phyloP scores from a whole-genome alignment of 192 early-diverging fungal genomes.

The Irineochytrium annulatum region DNA sequence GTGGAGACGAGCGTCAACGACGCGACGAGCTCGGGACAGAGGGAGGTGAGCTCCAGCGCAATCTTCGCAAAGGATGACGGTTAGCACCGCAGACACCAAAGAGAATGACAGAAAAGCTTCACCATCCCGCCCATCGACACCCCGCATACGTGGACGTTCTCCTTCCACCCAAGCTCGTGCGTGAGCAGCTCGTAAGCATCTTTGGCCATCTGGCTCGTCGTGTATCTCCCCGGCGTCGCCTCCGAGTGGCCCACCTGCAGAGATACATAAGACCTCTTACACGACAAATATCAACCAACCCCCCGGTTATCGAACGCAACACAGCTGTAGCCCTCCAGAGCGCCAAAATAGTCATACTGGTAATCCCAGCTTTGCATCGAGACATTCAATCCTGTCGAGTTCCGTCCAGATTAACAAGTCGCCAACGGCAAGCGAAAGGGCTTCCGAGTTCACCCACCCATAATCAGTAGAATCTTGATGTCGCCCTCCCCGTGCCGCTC shows the following conservation, averaged over 20 bases:
- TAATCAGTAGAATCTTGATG: conserved; percentile 66
- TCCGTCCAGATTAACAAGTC: conserved; percentile 30
- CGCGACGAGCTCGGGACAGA: conserved; percentile 53
- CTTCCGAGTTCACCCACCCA: conserved; percentile 47
- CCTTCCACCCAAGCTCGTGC: conserved; percentile 70
- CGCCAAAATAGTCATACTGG: conserved; percentile 64
- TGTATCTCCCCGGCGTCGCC: conserved; percentile 39
- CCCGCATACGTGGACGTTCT: conserved; percentile 70
- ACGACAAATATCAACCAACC: too few species aligned
- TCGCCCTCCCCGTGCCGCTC: conserved; percentile 71
- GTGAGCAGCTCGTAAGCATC: conserved; percentile 68
- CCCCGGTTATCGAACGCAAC: conserved; percentile 87
- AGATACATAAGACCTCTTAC: too few species aligned
- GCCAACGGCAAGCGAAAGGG: neutral
- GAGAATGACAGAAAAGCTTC: neutral
- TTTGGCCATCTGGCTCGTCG: conserved; percentile 72
- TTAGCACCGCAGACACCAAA: neutral
- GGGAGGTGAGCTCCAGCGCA: conserved; percentile 61
- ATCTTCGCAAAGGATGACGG: conserved; percentile 55
- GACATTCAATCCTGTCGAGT: conserved; percentile 16
- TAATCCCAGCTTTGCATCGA: conserved; percentile 41
- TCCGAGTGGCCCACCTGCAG: conserved; percentile 63
- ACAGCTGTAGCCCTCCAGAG: conserved; percentile 61
- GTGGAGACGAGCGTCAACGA: conserved; percentile 59
- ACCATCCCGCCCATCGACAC: conserved; percentile 64